Evolutionary conservation across 169 alveolate genomes (phyloP).

Genomic region (Plasmodium yoelii): DNA sequence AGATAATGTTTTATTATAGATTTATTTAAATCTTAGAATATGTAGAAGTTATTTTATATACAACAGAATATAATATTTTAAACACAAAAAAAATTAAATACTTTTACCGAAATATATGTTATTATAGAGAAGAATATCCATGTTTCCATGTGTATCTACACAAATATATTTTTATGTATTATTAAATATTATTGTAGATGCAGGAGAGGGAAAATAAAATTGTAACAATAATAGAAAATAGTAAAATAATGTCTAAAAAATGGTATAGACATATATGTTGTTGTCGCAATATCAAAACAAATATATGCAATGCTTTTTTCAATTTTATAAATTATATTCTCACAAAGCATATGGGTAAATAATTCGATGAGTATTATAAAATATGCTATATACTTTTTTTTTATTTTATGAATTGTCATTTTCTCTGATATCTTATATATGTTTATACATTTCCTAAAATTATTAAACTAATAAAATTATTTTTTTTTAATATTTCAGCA

Average conservation of each 20-base stretch:
- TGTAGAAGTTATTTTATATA: too few relatives aligned
- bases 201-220: constrained; percentile 15
- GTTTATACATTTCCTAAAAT: constrained; percentile 2
- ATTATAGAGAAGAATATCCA: neutral
- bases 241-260: constrained; percentile 1
- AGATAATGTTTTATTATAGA: too few relatives aligned
- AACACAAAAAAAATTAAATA: too few relatives aligned
- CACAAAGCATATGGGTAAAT: neutral
- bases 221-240: neutral
- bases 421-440: constrained; percentile 12
- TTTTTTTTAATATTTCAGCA: constrained; percentile 44
- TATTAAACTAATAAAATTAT: constrained; percentile 25
- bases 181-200: constrained; percentile 16
- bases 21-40: too few relatives aligned
- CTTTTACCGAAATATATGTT: too few relatives aligned
- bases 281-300: neutral
- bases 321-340: constrained; percentile 7
- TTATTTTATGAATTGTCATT: constrained; percentile 24
- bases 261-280: neutral
- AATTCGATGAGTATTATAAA: constrained; percentile 15
- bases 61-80: too few relatives aligned
- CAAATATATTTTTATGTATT: constrained; percentile 13
- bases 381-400: constrained; percentile 7
- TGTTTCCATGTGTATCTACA: constrained; percentile 46
- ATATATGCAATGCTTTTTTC: neutral